Conservation (phyloP, 116 monocot species). For the Dioscorea cayenensis region DNA sequence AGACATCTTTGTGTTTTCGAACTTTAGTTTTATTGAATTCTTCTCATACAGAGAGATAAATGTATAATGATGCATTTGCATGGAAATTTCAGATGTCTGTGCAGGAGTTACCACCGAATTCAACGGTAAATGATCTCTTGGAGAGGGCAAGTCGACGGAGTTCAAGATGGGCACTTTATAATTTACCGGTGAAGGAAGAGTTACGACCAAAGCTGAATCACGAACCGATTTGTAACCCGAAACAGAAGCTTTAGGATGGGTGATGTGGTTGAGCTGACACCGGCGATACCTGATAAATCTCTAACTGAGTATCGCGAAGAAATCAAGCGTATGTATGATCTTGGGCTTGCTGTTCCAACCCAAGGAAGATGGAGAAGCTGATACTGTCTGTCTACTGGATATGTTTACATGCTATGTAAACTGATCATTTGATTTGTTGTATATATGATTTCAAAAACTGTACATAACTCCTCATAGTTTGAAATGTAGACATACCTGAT, state of each 20-base stretch:
- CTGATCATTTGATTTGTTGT: not conserved
- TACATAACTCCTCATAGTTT: not conserved
- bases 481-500: not conserved
- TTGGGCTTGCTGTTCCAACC: constrained; percentile 28
- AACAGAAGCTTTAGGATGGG: constrained; percentile 78
- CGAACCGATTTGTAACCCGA: constrained; percentile 41
- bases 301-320: constrained; percentile 74
- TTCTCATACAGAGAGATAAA: not conserved
- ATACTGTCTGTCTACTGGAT: not conserved
- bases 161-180: constrained; percentile 37
- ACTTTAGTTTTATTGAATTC: not conserved
- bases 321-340: constrained; percentile 80
- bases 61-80: not conserved
- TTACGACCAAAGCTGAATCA: constrained; percentile 74
- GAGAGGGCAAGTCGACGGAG: constrained; percentile 48
- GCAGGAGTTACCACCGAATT: constrained; percentile 74
- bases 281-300: constrained; percentile 58
- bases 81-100: constrained; percentile 81
- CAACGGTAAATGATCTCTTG: constrained; percentile 62
- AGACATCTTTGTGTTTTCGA: not conserved
- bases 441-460: not conserved
- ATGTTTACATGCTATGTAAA: not conserved
- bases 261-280: constrained; percentile 76
- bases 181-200: constrained; percentile 70
- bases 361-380: constrained; percentile 12